These are phyloP conservation scores for Colletotrichum noveboracense DNA, from an alignment of 2,329 filamentous ascomycete genomes.

Conservation along the genomic window DNA sequence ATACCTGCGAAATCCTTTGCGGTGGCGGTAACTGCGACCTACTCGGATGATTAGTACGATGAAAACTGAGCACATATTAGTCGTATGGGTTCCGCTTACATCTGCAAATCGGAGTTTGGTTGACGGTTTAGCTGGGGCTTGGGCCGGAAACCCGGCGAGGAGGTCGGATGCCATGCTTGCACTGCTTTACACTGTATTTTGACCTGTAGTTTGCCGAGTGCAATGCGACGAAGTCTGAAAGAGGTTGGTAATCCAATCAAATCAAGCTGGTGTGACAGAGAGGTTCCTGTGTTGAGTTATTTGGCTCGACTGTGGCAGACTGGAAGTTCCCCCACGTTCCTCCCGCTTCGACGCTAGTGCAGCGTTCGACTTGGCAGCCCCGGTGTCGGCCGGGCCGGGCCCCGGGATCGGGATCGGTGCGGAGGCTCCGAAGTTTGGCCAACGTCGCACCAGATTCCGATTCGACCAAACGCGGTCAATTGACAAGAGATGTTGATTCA, in stretches of 20 bases:
- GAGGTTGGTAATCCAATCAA: neutral
- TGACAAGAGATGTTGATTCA: neutral
- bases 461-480: neutral
- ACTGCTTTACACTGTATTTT: neutral
- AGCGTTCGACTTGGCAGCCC: neutral
- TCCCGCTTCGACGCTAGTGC: constrained; percentile 10
- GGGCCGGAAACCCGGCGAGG: constrained; percentile 2
- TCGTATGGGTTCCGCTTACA: neutral
- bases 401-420: neutral
- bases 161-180: constrained; percentile 2
- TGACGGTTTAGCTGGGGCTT: neutral
- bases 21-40: constrained; percentile 43
- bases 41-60: neutral
- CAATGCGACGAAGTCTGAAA: neutral
- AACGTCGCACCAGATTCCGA: neutral
- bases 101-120: constrained; percentile 15
- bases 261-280: neutral
- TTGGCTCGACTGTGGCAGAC: neutral
- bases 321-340: constrained; percentile 1
- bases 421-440: neutral
- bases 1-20: constrained; percentile 53
- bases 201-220: neutral
- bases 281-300: neutral
- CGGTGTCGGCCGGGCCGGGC: neutral
- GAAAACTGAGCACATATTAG: too few species aligned